A percentile compares a stretch with the other conserved stretches of the same genome.
These are phyloP conservation scores for Pseudogymnoascus sp. DNA, from an alignment of 2,329 filamentous ascomycete genomes.

Conservation along the genomic window DNA sequence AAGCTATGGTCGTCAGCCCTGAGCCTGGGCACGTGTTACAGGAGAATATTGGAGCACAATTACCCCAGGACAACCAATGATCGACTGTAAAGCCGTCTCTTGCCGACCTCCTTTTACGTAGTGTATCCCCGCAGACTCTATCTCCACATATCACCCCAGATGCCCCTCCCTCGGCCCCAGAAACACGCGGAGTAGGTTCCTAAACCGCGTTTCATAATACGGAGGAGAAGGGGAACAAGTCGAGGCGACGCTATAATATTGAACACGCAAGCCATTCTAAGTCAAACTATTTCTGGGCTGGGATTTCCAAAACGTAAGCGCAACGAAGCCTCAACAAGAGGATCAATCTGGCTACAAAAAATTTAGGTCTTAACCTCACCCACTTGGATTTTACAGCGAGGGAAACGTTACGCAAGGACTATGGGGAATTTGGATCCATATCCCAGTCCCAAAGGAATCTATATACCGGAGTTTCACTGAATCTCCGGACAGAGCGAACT, in stretches of 20 bases:
- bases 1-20: not conserved
- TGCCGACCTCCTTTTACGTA: conserved; percentile 6
- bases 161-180: not conserved
- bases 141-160: not conserved
- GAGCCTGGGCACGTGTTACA: not conserved
- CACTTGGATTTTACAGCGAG: not conserved
- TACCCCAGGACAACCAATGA: not conserved
- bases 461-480: not conserved
- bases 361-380: not conserved
- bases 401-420: not conserved
- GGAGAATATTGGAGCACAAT: not conserved
- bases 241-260: not conserved
- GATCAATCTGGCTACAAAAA: not conserved
- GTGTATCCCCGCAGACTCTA: not conserved
- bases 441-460: not conserved
- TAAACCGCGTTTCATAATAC: not conserved
- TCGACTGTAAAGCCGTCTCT: not conserved
- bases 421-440: not conserved
- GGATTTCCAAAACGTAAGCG: not conserved
- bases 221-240: not conserved
- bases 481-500: not conserved
- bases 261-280: not conserved
- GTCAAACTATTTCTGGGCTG: not conserved
- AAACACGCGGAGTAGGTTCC: not conserved
- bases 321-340: not conserved